These are phyloP conservation scores for Collybiopsis confluens DNA, from an alignment of 768 basidiomycete genomes.

Conservation along the genomic window DNA sequence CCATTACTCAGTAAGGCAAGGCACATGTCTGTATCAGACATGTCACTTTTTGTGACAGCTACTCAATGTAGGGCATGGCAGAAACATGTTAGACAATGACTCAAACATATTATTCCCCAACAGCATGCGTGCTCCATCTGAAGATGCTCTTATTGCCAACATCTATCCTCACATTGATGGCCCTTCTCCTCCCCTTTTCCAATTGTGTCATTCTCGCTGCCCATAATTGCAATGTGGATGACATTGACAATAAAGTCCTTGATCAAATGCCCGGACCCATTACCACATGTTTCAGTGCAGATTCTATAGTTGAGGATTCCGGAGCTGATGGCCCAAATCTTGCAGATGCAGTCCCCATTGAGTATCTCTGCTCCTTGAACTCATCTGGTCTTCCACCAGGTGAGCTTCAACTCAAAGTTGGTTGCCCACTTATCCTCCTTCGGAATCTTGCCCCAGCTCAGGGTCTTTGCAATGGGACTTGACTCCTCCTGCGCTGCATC, in stretches of 20 bases:
- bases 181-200: constrained; percentile 13
- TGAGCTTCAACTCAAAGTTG: constrained; percentile 23
- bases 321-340: constrained; percentile 7
- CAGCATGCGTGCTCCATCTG: constrained; percentile 20
- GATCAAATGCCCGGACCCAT: constrained; percentile 3
- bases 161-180: constrained; percentile 9
- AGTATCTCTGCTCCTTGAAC: constrained; percentile 30
- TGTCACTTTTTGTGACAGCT: too few relatives aligned
- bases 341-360: constrained; percentile 19
- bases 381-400: constrained; percentile 29
- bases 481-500: constrained; percentile 21
- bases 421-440: constrained; percentile 28
- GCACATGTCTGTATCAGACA: too few relatives aligned
- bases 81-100: constrained; percentile 8
- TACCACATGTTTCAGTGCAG: constrained; percentile 2
- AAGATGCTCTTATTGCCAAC: constrained; percentile 5
- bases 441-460: constrained; percentile 27
- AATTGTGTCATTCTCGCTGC: constrained; percentile 26
- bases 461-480: constrained; percentile 17
- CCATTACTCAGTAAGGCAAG: too few relatives aligned
- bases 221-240: constrained; percentile 25
- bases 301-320: constrained; percentile 1
- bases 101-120: constrained; percentile 16
- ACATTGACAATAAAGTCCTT: constrained; percentile 15
- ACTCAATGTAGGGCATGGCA: constrained; percentile 24